Percentiles rank a stretch among this genome's conserved stretches.
Evolutionary conservation across 345 rosid genomes (phyloP).

Genomic region (Brassica cretica): DNA sequence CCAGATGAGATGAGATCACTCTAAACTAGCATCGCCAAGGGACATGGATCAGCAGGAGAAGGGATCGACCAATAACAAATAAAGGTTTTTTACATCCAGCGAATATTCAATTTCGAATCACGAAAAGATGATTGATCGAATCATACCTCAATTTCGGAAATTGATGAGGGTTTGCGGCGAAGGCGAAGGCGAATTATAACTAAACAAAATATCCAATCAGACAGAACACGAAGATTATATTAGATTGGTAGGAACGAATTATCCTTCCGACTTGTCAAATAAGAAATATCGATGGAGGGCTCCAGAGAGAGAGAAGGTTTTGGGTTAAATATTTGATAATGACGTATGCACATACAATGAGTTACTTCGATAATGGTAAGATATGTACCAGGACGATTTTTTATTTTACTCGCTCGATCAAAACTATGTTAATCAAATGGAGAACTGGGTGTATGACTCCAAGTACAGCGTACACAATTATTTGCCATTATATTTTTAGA

Average conservation of each 20-base stretch:
- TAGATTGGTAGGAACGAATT: not conserved
- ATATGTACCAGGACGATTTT: not conserved
- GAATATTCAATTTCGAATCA: not conserved
- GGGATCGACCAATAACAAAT: not conserved
- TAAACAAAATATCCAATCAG: not conserved
- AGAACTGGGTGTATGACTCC: no score
- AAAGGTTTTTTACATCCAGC: not conserved
- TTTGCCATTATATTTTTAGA: no score
- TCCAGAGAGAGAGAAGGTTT: not conserved
- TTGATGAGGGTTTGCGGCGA: not conserved
- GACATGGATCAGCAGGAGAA: no score
- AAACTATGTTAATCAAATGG: no score
- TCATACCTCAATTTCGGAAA: not conserved
- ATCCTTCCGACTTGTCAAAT: not conserved
- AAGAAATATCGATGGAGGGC: not conserved
- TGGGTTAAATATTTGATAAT: not conserved
- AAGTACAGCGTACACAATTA: no score
- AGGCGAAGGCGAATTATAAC: not conserved
- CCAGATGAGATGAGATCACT: constrained; percentile 25
- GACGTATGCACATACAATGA: not conserved
- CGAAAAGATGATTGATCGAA: not conserved
- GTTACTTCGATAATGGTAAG: not conserved
- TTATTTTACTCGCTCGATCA: no score
- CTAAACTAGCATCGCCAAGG: not conserved
- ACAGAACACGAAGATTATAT: not conserved